A percentile compares a stretch with the other conserved stretches of the same genome.
These are phyloP conservation scores for Aspergillus haitiensis DNA, from an alignment of 495 filamentous ascomycete species.

Conservation along the genomic window DNA sequence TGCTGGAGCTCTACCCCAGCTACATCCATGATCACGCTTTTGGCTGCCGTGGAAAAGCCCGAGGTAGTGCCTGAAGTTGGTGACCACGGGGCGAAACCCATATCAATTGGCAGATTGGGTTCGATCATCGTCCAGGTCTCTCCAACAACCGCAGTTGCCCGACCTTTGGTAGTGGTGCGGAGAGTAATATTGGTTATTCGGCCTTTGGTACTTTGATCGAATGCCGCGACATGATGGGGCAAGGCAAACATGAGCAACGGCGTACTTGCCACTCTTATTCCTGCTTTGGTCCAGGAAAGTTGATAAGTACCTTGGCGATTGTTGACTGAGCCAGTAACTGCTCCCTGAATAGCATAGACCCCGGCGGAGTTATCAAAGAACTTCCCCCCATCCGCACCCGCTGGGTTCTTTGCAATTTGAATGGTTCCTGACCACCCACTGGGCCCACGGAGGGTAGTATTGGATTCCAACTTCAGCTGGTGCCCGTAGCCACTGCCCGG, in stretches of 20 bases:
- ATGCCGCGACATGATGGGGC: slow-evolving; percentile 79
- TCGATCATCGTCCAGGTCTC: slow-evolving; percentile 83
- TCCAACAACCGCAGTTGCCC: slow-evolving; percentile 67
- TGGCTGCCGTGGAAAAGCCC: slow-evolving; percentile 52
- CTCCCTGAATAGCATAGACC: slow-evolving; percentile 63
- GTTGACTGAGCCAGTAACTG: slow-evolving; percentile 61
- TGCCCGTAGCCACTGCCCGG: slow-evolving; percentile 51
- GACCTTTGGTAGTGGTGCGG: slow-evolving; percentile 84
- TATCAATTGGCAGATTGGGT: slow-evolving; percentile 63
- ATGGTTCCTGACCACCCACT: slow-evolving; percentile 65
- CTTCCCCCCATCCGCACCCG: slow-evolving; percentile 58
- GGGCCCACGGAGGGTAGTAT: slow-evolving; percentile 50
- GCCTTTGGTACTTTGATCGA: slow-evolving; percentile 57
- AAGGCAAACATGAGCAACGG: slow-evolving; percentile 82
- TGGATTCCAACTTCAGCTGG: slow-evolving; percentile 48
- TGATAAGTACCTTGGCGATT: slow-evolving; percentile 67
- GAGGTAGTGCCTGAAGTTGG: slow-evolving; percentile 50
- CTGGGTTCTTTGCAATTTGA: slow-evolving; percentile 76
- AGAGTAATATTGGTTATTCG: slow-evolving; percentile 61
- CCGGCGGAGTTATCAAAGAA: slow-evolving; percentile 75
- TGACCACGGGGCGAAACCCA: slow-evolving; percentile 77
- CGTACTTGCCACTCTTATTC: slow-evolving; percentile 45
- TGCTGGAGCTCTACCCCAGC: slow-evolving; percentile 68
- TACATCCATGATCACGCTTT: slow-evolving; percentile 54
- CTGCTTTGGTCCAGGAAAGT: slow-evolving; percentile 67